Conservation (phyloP, 163 green algal genomes). For the Chlorella variabilis region DNA sequence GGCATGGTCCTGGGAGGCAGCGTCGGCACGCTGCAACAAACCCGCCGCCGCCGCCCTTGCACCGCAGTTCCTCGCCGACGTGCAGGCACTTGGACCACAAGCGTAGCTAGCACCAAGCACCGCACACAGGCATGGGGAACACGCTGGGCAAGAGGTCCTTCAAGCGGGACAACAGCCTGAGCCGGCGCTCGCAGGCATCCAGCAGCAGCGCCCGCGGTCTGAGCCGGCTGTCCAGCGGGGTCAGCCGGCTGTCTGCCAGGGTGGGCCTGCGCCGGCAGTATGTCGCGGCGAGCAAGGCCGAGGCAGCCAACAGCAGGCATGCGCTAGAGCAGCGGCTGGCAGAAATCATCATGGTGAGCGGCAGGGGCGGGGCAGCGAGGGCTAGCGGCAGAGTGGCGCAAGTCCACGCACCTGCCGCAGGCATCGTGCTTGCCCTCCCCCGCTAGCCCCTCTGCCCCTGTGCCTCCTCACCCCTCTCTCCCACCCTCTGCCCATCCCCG, state of each 20-base stretch:
- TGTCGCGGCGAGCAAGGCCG: not conserved
- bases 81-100: too few relatives aligned
- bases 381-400: too few relatives aligned
- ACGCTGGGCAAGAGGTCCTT: not conserved
- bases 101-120: too few relatives aligned
- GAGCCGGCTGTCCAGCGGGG: not conserved
- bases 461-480: too few relatives aligned
- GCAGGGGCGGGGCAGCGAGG: not conserved
- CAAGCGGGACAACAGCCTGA: not conserved
- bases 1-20: too few relatives aligned
- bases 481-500: not conserved
- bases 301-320: not conserved
- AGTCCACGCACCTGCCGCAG: too few relatives aligned
- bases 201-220: not conserved
- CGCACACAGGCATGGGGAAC: too few relatives aligned
- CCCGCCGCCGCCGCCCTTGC: too few relatives aligned
- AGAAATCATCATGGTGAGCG: slow-evolving; percentile 20
- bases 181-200: not conserved
- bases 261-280: not conserved
- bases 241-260: not conserved
- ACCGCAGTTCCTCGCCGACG: too few relatives aligned
- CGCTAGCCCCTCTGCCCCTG: too few relatives aligned
- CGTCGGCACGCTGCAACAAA: too few relatives aligned
- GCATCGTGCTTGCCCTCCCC: too few relatives aligned
- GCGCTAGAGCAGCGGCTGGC: slow-evolving; percentile 15